These are phyloP conservation scores for Auriculariales sp. DNA, from an alignment of 768 basidiomycete species.

Conservation along the genomic window DNA sequence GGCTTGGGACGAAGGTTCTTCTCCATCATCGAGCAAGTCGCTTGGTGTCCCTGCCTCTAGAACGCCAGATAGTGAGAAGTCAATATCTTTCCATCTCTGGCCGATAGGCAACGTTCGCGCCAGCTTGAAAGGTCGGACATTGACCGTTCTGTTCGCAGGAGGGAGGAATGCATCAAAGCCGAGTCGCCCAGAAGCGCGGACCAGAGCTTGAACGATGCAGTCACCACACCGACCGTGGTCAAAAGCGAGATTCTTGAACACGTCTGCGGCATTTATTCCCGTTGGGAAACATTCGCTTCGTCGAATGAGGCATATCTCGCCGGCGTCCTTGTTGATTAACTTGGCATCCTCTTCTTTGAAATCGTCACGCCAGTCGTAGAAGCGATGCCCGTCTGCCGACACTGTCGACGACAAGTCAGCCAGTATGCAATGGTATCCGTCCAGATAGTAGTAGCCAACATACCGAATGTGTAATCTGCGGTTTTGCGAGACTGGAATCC, in stretches of 20 bases:
- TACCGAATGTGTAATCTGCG: background rate
- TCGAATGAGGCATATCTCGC: background rate
- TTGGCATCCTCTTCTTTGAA: background rate
- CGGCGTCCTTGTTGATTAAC: background rate
- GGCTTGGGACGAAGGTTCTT: background rate
- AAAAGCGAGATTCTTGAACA: constrained; percentile 21
- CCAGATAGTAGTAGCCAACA: too few species aligned
- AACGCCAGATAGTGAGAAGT: background rate
- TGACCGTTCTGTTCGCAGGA: background rate
- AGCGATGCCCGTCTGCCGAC: background rate
- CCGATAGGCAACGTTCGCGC: background rate
- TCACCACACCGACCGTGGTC: constrained; percentile 20
- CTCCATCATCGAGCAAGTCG: background rate
- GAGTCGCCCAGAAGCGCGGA: constrained; percentile 15
- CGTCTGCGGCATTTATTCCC: constrained; percentile 10
- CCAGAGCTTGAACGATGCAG: constrained; percentile 20
- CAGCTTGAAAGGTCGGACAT: background rate
- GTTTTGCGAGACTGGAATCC: background rate
- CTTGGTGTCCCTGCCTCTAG: background rate
- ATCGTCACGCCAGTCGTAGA: background rate
- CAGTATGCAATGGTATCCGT: too few species aligned
- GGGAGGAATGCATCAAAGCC: constrained; percentile 25
- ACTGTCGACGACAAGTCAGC: too few species aligned
- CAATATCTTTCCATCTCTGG: background rate
- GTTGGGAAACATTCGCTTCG: constrained; percentile 11